phyloP scores from a whole-genome alignment of 2,329 filamentous ascomycete genomes.

The Aureobasidium sp. region DNA sequence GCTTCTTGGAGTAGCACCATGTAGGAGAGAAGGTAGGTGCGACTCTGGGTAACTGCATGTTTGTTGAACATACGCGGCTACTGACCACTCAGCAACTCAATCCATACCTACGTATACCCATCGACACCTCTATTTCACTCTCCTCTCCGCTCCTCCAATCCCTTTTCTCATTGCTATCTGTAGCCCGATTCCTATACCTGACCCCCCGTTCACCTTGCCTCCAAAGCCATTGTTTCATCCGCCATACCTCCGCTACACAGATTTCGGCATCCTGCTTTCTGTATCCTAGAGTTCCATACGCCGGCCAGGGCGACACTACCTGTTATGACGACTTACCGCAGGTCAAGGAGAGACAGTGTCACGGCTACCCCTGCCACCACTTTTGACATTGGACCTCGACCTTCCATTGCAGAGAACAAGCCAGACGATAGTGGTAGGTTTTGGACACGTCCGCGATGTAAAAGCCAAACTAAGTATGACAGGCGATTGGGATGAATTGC shows the following conservation, averaged over 20 bases:
- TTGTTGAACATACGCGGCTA: neutral
- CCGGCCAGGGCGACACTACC: neutral
- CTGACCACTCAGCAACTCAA: too few relatives aligned
- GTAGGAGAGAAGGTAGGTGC: neutral
- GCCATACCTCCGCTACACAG: neutral
- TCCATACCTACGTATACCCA: neutral
- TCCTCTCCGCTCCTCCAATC: neutral
- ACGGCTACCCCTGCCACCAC: neutral
- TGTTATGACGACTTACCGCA: neutral
- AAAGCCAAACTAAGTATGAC: neutral
- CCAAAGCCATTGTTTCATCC: too few relatives aligned
- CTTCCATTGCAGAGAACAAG: neutral
- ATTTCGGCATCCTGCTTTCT: neutral
- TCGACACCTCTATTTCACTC: neutral
- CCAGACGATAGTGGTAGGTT: neutral
- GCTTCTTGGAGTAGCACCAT: neutral
- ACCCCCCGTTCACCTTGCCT: too few relatives aligned
- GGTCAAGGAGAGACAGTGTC: neutral
- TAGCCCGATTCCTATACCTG: neutral
- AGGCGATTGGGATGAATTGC: neutral
- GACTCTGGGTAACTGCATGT: neutral
- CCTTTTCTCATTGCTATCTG: neutral
- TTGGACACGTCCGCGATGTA: neutral
- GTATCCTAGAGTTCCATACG: neutral
- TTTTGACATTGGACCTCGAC: neutral